phyloP scores from a whole-genome alignment of 1,139 yeast genomes.

The Candida anutae region DNA sequence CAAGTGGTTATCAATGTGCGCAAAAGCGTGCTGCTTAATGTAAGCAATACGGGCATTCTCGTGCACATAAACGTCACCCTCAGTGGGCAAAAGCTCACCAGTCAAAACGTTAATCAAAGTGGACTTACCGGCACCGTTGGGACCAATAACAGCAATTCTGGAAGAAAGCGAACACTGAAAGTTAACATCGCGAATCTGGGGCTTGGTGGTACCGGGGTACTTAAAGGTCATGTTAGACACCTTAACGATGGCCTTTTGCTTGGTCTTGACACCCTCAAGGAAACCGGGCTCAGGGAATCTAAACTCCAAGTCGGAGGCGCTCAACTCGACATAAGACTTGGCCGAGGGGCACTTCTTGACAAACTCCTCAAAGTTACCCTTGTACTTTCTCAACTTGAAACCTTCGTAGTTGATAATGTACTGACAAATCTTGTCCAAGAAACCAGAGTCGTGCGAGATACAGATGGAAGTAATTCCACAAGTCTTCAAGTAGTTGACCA shows the following conservation, averaged over 20 bases:
- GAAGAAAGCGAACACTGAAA: constrained; percentile 99
- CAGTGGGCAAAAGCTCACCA: constrained; percentile 97
- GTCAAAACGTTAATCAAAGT: constrained; percentile 97
- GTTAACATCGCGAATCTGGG: constrained; percentile 82
- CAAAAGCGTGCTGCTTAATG: constrained; percentile 99
- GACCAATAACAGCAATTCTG: constrained; percentile 99
- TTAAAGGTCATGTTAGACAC: constrained; percentile 96
- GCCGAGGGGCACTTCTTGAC: constrained; percentile 99
- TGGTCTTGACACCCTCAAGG: constrained; percentile 99
- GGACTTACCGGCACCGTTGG: constrained; percentile 99
- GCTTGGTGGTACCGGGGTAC: constrained; percentile 97
- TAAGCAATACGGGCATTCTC: constrained; percentile 99
- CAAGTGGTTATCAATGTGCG: constrained; percentile 96
- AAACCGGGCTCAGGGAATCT: constrained; percentile 99
- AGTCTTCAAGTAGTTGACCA: constrained; percentile 95
- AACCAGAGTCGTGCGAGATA: constrained; percentile 99
- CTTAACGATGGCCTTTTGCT: constrained; percentile 99
- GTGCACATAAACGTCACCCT: constrained; percentile 98
- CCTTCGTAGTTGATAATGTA: constrained; percentile 99
- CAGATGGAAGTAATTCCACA: constrained; percentile 97
- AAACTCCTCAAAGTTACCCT: constrained; percentile 98
- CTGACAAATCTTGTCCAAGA: constrained; percentile 95
- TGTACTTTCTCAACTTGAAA: constrained; percentile 98
- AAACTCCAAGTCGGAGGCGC: constrained; percentile 96
- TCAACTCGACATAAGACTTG: constrained; percentile 96